Base-by-base conservation (phyloP, 2,329 filamentous ascomycete species). In the Metarhizium sp. region DNA sequence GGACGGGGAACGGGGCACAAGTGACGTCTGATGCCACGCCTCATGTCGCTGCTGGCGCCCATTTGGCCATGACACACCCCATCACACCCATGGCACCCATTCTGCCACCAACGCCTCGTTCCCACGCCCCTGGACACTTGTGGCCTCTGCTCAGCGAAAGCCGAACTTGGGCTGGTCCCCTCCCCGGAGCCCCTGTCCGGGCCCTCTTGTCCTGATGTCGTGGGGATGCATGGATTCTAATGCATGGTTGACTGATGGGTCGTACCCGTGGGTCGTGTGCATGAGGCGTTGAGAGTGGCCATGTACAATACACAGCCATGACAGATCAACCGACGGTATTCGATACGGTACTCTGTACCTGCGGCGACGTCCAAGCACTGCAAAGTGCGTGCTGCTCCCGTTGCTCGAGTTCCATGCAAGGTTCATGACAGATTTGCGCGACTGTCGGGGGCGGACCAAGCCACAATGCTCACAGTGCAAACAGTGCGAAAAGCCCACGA, bases 171-270 rank as follows among this genome's bases (percentile, higher is more conserved):
- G 32, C 10, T 42, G 4, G 45, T 6, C 11, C 45, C 25, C 20
- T 48, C 45, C 25, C 45, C 45, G 25, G 25, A 48, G 4, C 7
- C 36, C 54, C 46, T 32, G 32, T 38, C 42, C 25, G 25, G 42
- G 34, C 46, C 5, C 30, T 46, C 30, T 45, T 11, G 54, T 53
- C 20, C 46, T 56, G 54, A 50, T 43, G 46, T 55, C 50, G 50
- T 46, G 49, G 32, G 42, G 42, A 42, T 55, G 49, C 32, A 34
- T 34, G 32, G 32, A 34, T 34, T 34, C 25, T 25, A 25, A 25
- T 25, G 25, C n/a, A 55, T 55, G n/a, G 18, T 18, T 25, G 16
- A 7, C 2, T 45, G 42, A 45, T 45, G 18, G 42, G 42, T 45
- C 42, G 42, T 13, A 18, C 6, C 42, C 42, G 6, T 45, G 42